Evolutionary conservation across 345 rosid genomes (phyloP).

Genomic region (Hypericum androsaemum): DNA sequence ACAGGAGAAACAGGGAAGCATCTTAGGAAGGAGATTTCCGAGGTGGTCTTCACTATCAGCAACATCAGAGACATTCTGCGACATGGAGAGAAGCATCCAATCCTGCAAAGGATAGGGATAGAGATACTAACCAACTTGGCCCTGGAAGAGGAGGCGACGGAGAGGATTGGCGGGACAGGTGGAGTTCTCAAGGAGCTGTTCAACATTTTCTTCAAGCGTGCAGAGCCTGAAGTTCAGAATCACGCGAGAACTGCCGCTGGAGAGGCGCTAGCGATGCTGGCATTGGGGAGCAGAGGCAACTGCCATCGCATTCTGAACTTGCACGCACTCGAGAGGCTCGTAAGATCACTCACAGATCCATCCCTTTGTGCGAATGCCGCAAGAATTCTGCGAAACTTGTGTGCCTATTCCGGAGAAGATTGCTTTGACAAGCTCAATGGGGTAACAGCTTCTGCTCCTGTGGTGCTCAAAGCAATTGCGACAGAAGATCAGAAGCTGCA

Average conservation of each 20-base stretch:
- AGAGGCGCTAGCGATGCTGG: slow-evolving; percentile 81
- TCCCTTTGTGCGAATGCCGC: slow-evolving; percentile 59
- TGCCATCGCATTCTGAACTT: slow-evolving; percentile 60
- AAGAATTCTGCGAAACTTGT: slow-evolving; percentile 64
- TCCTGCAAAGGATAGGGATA: slow-evolving; percentile 61
- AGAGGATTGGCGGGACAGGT: neutral
- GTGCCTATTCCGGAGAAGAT: slow-evolving; percentile 38
- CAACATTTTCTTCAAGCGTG: slow-evolving; percentile 15
- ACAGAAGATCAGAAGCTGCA: slow-evolving; percentile 62
- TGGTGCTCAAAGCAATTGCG: slow-evolving; percentile 51
- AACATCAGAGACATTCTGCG: slow-evolving; percentile 8
- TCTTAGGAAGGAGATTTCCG: neutral
- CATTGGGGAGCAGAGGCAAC: slow-evolving; percentile 60
- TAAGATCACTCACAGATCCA: slow-evolving; percentile 42
- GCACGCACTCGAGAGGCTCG: slow-evolving; percentile 36
- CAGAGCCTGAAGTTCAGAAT: slow-evolving; percentile 5
- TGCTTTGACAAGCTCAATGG: slow-evolving; percentile 44
- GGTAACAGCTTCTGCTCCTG: slow-evolving; percentile 50
- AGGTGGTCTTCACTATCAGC: slow-evolving; percentile 2
- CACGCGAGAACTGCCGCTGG: neutral
- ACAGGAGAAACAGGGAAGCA: neutral
- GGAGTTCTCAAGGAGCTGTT: slow-evolving; percentile 51
- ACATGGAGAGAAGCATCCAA: slow-evolving; percentile 53
- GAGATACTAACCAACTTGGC: slow-evolving; percentile 43
- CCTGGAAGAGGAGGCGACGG: neutral